Evolutionary conservation across 306 rosid genomes (phyloP), one percentile per base, ranked within the genome.

Genomic region (Macrotyloma uniflorum): DNA sequence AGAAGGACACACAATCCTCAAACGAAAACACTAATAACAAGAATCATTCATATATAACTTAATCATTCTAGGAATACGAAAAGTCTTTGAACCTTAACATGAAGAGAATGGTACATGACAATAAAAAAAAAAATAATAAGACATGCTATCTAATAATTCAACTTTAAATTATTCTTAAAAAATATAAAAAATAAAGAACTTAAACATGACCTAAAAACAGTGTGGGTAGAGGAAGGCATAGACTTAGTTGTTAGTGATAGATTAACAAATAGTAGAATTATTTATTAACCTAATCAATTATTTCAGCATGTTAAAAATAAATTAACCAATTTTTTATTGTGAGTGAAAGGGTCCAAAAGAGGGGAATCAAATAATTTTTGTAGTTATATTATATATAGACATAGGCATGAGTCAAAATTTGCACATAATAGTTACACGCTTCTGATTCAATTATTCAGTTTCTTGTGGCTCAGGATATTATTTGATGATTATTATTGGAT

Each of bases 401-500:
- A 36, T 14, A 58, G 15, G 71, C 42, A 49, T 8, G 57, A 32
- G 70, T 77, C 71, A 75, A 79, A 50, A 28, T 16, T 61, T 43
- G 58, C 36, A 69, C 28, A 42, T 40, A 73, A 16, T 70, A 61
- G 8, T 35, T 9, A 70, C 67, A 59, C 46, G 43, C 46, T 15
- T 58, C 35, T 59, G 85, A 69, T 78, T 74, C 70, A 57, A 58
- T 26, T 11, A 67, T 47, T 67, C 8, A 12, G 35, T 67, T 16
- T 67, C 19, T 57, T 73, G 22, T 46, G 36, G 67, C 65, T 45
- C 0, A 57, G 76, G 76, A 78, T 18, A 59, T 3, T 59, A 78
- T 79, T 45, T 0, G 59, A 74, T 69, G 59, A 43, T 45, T 19
- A 55, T 64, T 69, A 8, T 16, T 26, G 2, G 28, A 26, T 26